Conservation (phyloP, 2,329 filamentous ascomycete species). For the Ceratocystis albifundus region DNA sequence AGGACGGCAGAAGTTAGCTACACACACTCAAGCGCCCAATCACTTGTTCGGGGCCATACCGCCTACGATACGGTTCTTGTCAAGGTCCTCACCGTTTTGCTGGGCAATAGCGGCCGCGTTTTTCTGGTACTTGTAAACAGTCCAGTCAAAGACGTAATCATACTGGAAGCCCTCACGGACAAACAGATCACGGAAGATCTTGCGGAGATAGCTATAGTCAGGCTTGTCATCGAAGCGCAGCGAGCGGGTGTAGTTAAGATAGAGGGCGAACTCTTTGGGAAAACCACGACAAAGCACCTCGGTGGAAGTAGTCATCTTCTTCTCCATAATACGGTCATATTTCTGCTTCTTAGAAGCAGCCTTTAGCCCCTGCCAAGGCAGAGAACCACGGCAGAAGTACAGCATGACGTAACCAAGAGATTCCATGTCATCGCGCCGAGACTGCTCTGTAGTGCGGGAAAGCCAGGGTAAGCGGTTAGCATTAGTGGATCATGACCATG, state of each 20-base stretch:
- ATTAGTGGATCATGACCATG: no score
- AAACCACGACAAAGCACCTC: conserved; percentile 98
- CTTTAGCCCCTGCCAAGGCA: conserved; percentile 97
- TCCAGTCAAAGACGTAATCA: conserved; percentile 99
- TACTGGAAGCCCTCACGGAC: conserved; percentile 99
- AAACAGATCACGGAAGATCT: conserved; percentile 99
- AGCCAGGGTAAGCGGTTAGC: not conserved
- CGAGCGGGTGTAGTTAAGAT: conserved; percentile 97
- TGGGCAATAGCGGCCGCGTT: conserved; percentile 91
- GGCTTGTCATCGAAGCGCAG: conserved; percentile 99
- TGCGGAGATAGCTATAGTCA: conserved; percentile 97
- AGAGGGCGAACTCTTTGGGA: conserved; percentile 98
- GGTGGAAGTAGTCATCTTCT: conserved; percentile 99
- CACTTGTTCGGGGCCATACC: conserved; percentile 49
- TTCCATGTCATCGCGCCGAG: conserved; percentile 98
- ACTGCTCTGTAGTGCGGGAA: conserved; percentile 56
- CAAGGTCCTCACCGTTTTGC: conserved; percentile 60
- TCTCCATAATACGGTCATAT: conserved; percentile 99
- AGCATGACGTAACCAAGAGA: conserved; percentile 98
- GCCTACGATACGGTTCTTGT: conserved; percentile 60
- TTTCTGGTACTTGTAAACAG: conserved; percentile 99
- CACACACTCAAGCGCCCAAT: conserved; percentile 30
- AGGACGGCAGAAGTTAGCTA: not conserved
- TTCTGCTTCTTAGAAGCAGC: conserved; percentile 99
- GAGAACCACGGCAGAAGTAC: conserved; percentile 97